Percentiles rank a stretch among this genome's conserved stretches.
Evolutionary conservation across 306 rosid genomes (phyloP).

Genomic region (Quercus agrifolia): DNA sequence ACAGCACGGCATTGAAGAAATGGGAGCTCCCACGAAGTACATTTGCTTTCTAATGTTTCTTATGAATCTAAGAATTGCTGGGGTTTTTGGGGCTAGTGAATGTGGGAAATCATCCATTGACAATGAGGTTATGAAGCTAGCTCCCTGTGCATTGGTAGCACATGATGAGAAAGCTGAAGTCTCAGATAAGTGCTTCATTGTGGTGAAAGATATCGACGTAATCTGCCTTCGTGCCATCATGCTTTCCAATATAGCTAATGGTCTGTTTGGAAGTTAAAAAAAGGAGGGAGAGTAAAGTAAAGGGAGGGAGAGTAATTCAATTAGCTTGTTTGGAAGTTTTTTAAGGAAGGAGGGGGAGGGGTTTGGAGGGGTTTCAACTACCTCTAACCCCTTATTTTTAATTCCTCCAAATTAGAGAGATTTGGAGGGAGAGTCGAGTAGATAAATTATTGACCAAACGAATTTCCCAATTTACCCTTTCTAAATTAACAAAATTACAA

Average conservation of each 20-base stretch:
- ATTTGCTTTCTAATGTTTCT: conserved; percentile 15
- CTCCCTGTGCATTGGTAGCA: conserved; percentile 41
- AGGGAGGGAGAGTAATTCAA: no score
- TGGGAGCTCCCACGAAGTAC: neutral
- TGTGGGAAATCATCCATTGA: conserved; percentile 46
- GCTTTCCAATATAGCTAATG: conserved; percentile 39
- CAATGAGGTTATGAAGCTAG: conserved; percentile 39
- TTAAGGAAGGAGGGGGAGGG: no score
- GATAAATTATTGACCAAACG: no score
- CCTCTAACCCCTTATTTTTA: no score
- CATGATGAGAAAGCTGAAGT: conserved; percentile 25
- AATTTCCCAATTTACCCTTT: no score
- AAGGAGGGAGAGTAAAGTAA: no score
- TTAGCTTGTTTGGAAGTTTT: no score
- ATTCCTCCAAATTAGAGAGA: no score
- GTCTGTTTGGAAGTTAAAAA: no score
- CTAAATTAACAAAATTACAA: no score
- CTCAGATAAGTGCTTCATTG: conserved; percentile 42
- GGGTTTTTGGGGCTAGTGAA: conserved; percentile 35
- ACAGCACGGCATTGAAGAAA: neutral
- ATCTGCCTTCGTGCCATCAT: conserved; percentile 47
- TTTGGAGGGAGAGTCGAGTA: no score
- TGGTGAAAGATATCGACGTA: conserved; percentile 36
- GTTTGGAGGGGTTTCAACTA: no score
- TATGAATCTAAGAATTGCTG: conserved; percentile 5